These are phyloP conservation scores for Xylariales sp. DNA, from an alignment of 2,329 filamentous ascomycete genomes.

Conservation along the genomic window DNA sequence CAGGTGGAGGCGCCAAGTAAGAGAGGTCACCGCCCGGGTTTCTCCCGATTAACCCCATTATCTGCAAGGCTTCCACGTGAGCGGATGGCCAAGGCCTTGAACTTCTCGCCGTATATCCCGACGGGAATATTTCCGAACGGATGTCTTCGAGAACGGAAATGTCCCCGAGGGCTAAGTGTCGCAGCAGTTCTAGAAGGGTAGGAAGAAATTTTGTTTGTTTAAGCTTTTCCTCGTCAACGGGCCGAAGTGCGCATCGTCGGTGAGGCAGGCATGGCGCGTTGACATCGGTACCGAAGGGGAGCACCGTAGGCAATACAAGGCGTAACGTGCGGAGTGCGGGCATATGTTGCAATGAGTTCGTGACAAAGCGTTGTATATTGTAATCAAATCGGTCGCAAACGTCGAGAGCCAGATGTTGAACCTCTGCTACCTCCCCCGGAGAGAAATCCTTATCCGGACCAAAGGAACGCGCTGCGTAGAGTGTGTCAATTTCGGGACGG, in stretches of 20 bases:
- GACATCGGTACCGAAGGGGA: neutral
- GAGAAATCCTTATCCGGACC: neutral
- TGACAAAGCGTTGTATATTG: neutral
- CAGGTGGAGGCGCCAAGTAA: no score
- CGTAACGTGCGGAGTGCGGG: slow-evolving; percentile 13
- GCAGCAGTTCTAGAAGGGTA: neutral
- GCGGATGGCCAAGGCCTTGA: no score
- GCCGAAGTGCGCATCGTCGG: slow-evolving; percentile 11
- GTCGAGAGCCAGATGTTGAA: slow-evolving; percentile 24
- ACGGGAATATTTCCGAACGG: no score
- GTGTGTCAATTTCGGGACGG: slow-evolving; percentile 36
- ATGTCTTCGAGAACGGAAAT: no score
- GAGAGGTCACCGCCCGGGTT: no score
- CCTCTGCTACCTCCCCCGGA: neutral
- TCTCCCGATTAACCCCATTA: no score
- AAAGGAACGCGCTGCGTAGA: slow-evolving; percentile 25
- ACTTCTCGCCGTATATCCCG: no score
- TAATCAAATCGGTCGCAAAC: neutral
- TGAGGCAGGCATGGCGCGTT: neutral
- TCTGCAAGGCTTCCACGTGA: neutral
- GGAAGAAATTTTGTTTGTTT: neutral
- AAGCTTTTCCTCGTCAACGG: slow-evolving; percentile 1
- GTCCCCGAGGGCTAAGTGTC: no score
- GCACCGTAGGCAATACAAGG: neutral
- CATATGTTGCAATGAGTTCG: neutral